Base-by-base conservation (phyloP, 2,329 filamentous ascomycete genomes). In the Anthostomella pinea region DNA sequence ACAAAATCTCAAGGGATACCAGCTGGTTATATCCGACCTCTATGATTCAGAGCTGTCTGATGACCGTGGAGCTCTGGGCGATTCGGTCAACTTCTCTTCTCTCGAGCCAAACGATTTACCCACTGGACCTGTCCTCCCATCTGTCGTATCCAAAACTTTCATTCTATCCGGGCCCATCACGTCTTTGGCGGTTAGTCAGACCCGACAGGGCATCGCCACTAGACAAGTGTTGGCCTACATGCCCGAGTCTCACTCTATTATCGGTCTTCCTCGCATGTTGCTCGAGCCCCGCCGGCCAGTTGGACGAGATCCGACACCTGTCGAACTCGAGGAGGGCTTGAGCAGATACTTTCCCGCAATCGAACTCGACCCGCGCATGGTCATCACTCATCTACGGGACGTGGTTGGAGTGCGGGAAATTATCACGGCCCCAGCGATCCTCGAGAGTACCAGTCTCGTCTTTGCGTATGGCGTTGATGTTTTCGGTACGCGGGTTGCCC, bases 381-480 rank as follows among this genome's bases (percentile, higher is more conserved):
- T 86, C 38, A 65, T 96, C 30, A 87, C 85, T 19, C 93, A 98
- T 63, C 74, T 83, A 49, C 80, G 89, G 14, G 87, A 95, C 46
- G 77, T 97, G 1, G 42, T 90, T 2, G 89, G 88, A 5, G 75
- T 95, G 26, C 70, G 76, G 41, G 69, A 78, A 29, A 79, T 97
- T 14, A 75, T 91, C 19, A 81, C 88, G 0, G 77, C 77, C 13
- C 86, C 90, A 1, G 86, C 88, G 2, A 63, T 88, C 4, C 75
- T 98, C 19, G 93, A 98, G 68, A 96, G 90, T 65, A 97, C 93
- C 1, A 91, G 85, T 53, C 63, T 97, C 37, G 76, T 98, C 9
- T 84, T 96, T 54, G 89, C 88, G 0, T 95, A 85, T 55, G 93
- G 93, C 3, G 62, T 88, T 10, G 93, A 98, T 60, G 69, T 97